phyloP scores from a whole-genome alignment of 2,329 filamentous ascomycete genomes.

The Teratosphaeria viscida region DNA sequence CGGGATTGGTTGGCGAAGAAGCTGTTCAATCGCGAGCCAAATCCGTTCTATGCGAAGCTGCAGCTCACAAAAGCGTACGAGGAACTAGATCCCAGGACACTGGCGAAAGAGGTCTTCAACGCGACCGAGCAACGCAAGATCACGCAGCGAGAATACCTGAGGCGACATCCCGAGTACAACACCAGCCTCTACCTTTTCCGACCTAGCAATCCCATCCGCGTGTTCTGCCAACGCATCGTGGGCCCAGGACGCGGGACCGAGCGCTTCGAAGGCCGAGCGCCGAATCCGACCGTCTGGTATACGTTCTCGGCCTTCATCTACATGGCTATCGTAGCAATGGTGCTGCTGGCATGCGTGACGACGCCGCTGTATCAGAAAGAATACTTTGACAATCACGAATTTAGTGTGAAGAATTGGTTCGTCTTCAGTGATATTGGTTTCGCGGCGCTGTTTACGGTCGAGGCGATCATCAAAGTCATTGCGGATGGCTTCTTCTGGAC shows the following conservation, averaged over 20 bases:
- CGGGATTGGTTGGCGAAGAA: conserved; percentile 8
- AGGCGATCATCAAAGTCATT: conserved; percentile 83
- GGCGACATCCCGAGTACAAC: conserved; percentile 82
- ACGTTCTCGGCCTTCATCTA: conserved; percentile 90
- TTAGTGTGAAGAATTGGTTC: conserved; percentile 61
- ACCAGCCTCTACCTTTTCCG: conserved; percentile 80
- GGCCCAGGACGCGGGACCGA: conserved; percentile 80
- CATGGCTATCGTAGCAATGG: conserved; percentile 90
- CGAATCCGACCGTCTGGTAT: conserved; percentile 86
- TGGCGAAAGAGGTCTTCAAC: conserved; percentile 83
- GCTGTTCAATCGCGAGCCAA: conserved; percentile 53
- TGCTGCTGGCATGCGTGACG: conserved; percentile 86
- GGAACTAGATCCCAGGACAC: conserved; percentile 68
- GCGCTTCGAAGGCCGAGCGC: conserved; percentile 79
- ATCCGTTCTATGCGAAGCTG: conserved; percentile 86
- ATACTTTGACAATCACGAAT: conserved; percentile 47
- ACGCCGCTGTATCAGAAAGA: conserved; percentile 89
- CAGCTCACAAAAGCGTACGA: conserved; percentile 62
- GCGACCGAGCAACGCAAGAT: conserved; percentile 73
- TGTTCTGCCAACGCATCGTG: conserved; percentile 77
- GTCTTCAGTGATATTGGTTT: conserved; percentile 89
- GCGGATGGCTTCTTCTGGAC: conserved; percentile 95
- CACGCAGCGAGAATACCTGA: conserved; percentile 83
- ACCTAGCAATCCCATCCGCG: conserved; percentile 66
- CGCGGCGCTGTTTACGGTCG: conserved; percentile 71